Evolutionary conservation across 1,139 yeast species (phyloP), one percentile per base, ranked within the genome.

Genomic region (Suhomyces guaymorum): DNA sequence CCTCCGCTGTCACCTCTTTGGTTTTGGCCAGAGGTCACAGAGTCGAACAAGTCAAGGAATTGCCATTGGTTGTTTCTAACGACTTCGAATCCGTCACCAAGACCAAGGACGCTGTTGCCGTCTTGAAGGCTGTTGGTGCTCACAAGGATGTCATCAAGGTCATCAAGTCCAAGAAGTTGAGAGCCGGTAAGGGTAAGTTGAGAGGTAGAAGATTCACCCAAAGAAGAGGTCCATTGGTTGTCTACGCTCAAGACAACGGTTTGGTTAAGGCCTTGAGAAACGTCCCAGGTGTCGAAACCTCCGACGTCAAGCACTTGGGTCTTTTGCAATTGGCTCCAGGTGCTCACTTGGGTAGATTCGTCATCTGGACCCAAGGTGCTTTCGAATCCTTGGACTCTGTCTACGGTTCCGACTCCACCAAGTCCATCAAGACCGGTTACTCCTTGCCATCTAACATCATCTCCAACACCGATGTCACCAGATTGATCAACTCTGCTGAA

Each of bases 1-100:
- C 99, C 59, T 81, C 98, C 54, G 95, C 95, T 65, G 96, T 92
- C 60, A 95, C 97, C 64, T 90, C 98, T 63, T 83, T 92, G 67
- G 97, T 92, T 57, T 80, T 90, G 64, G 99, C 98, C 68, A 92
- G 98, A 82, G 99, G 99, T 73, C 99, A 92, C 97, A 86, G 95
- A 74, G 90, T 94, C 67, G 98, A 92, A 81, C 82, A 87, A 75
- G 89, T 92, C 61, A 86, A 95, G 69, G 97, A 92, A 80, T 87
- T 94, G 64, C 99, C 99, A 70, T 84, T 94, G 68, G 97, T 92
- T 77, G 95, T 92, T 57, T 76, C 96, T 58, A 78, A 82, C 75
- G 97, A 88, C 51, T 75, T 90, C 61, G 97, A 94, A 82, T 76
- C 95, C 51, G 78, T 92, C 69, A 73, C 78, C 70, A 92, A 90